Evolutionary conservation across 805 yeast species (phyloP).

Genomic region (Ogataea ganodermae): DNA sequence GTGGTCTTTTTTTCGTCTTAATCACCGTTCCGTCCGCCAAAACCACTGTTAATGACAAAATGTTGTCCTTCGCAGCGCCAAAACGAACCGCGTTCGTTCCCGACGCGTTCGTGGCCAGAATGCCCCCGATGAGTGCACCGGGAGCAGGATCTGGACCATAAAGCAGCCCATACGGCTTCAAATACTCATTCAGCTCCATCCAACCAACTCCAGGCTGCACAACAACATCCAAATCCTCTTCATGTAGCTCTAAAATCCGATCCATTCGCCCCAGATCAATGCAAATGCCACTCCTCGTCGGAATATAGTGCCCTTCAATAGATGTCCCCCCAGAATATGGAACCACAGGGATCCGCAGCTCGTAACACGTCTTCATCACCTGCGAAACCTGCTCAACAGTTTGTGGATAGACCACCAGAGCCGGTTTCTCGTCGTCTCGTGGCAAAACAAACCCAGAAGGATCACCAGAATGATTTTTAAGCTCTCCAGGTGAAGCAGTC

Average conservation of each 20-base stretch:
- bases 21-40: slow-evolving; percentile 78
- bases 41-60: slow-evolving; percentile 68
- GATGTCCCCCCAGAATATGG: slow-evolving; percentile 80
- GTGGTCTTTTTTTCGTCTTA: slow-evolving; percentile 72
- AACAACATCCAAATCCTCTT: slow-evolving; percentile 65
- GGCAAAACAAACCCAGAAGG: slow-evolving; percentile 36
- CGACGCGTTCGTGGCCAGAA: slow-evolving; percentile 73
- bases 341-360: slow-evolving; percentile 63
- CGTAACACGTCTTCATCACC: slow-evolving; percentile 63
- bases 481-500: slow-evolving; percentile 39
- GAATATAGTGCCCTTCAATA: slow-evolving; percentile 74
- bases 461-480: slow-evolving; percentile 34
- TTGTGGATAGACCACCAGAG: slow-evolving; percentile 60
- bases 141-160: slow-evolving; percentile 82
- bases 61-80: slow-evolving; percentile 79
- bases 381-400: slow-evolving; percentile 66
- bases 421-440: slow-evolving; percentile 31
- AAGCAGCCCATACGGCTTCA: slow-evolving; percentile 52
- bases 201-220: slow-evolving; percentile 85
- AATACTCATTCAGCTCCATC: slow-evolving; percentile 62
- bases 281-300: slow-evolving; percentile 64
- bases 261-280: slow-evolving; percentile 66
- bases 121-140: slow-evolving; percentile 78
- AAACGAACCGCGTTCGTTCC: slow-evolving; percentile 78
- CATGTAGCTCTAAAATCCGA: slow-evolving; percentile 55